Base-by-base conservation (phyloP, 179 eudicot genomes). In the Vitellaria paradoxa region DNA sequence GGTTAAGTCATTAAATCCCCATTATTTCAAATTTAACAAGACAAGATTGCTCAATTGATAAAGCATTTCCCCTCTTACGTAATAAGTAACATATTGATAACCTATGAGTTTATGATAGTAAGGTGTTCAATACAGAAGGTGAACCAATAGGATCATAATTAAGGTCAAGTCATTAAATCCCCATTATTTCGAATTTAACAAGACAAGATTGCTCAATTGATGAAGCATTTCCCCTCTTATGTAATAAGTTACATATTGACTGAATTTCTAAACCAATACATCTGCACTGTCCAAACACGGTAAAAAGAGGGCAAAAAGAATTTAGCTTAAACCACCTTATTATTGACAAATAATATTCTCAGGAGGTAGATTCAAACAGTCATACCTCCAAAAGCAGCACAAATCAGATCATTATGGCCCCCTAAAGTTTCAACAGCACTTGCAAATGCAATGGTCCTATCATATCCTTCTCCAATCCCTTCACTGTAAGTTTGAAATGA, bases 401-500 rank as follows among this genome's bases (percentile, higher is more conserved):
- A 88, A 74, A 88, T 70, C 21, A 90, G 96, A 88, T 94, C 98
- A 83, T 85, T 78, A 70, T 85, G 85, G 57, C 97, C 94, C 71
- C 90, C 91, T 80, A 93, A 91, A 67, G 78, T 85, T 83, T 94
- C 97, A 70, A 94, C 87, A 63, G 96, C 86, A 66, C 87, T 89
- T 82, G 97, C 90, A 85, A 93, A 94, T 65, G 91, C 91, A 82
- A 94, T 78, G 79, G 90, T 93, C 76, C 85, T 90, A 57, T 93
- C 97, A 85, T 90, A 91, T 57, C 92, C 94, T 79, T 93, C 98
- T 86, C 94, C 97, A 83, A 94, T 97, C 68, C 97, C 94, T 85
- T 93, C 98, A 77, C 98, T 94, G 90, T 53, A 76, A 81, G 75
- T 73, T 75, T 60, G 61, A 50, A 72, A 37, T 13, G 9, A 23